Conservation (phyloP, 176 grass and related monocot genomes). For the Avena sativa region DNA sequence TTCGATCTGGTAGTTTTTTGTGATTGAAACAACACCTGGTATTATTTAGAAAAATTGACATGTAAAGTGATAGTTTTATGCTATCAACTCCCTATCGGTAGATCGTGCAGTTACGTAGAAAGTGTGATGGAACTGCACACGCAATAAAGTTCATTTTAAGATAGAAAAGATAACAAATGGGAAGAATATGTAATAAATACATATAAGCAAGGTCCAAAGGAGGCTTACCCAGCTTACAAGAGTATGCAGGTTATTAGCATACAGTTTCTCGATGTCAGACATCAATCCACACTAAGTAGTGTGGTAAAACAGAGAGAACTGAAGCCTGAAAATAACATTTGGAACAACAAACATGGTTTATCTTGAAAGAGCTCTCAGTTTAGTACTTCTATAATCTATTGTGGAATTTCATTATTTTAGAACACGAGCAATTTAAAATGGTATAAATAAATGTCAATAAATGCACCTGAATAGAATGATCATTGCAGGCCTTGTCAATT, state of each 20-base stretch:
- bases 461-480: constrained; percentile 84
- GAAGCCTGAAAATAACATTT: constrained; percentile 67
- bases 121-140: constrained; percentile 65
- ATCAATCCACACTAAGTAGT: constrained; percentile 54
- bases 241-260: constrained; percentile 50
- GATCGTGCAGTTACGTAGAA: constrained; percentile 66
- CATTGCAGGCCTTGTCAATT: constrained; percentile 61
- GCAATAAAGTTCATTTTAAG: constrained; percentile 43
- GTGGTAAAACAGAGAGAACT: constrained; percentile 73
- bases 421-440: not conserved
- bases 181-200: not conserved
- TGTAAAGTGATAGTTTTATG: too few relatives aligned
- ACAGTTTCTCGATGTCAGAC: constrained; percentile 59
- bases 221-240: constrained; percentile 78
- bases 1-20: too few relatives aligned
- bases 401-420: constrained; percentile 17
- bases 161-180: constrained; percentile 8
- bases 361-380: constrained; percentile 24
- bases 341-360: constrained; percentile 6
- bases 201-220: not conserved
- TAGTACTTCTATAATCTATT: not conserved
- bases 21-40: too few relatives aligned
- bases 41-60: too few relatives aligned
- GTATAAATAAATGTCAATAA: constrained; percentile 23
- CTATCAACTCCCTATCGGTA: constrained; percentile 48